phyloP scores from a whole-genome alignment of 2,329 filamentous ascomycete species.

The Leptographium flavum region DNA sequence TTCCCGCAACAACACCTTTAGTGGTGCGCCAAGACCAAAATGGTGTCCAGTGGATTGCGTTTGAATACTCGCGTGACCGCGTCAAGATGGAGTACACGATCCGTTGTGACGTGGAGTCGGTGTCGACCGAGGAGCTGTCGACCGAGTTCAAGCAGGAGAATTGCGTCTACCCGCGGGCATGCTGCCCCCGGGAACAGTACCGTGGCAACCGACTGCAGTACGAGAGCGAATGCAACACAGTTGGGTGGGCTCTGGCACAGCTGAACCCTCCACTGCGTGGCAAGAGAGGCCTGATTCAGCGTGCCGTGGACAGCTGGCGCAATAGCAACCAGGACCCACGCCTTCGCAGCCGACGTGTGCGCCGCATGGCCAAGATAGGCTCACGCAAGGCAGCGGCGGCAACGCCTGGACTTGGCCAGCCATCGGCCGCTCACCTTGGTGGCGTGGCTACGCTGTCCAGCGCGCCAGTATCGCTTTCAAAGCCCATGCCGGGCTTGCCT shows the following conservation, averaged over 20 bases:
- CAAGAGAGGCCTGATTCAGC: constrained; percentile 89
- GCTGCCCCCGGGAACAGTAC: constrained; percentile 91
- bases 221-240: constrained; percentile 96
- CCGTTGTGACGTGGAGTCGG: constrained; percentile 91
- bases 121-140: constrained; percentile 73
- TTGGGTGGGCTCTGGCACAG: constrained; percentile 97
- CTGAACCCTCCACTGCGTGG: constrained; percentile 82
- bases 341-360: constrained; percentile 77
- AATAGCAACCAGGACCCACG: constrained; percentile 97
- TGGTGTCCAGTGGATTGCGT: constrained; percentile 96
- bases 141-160: constrained; percentile 95
- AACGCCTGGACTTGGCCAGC: constrained; percentile 15
- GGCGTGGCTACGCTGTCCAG: constrained; percentile 46
- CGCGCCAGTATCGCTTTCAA: constrained; percentile 46
- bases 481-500: constrained; percentile 55
- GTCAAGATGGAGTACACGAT: constrained; percentile 99
- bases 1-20: constrained; percentile 87
- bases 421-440: constrained; percentile 9
- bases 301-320: constrained; percentile 95
- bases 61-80: constrained; percentile 90
- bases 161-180: constrained; percentile 92
- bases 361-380: constrained; percentile 92
- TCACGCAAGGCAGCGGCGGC: constrained; percentile 51
- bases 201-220: constrained; percentile 90
- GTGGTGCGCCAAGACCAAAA: constrained; percentile 92